These are phyloP conservation scores for Colletotrichum lupini DNA, from an alignment of 2,329 filamentous ascomycete genomes.

Conservation along the genomic window DNA sequence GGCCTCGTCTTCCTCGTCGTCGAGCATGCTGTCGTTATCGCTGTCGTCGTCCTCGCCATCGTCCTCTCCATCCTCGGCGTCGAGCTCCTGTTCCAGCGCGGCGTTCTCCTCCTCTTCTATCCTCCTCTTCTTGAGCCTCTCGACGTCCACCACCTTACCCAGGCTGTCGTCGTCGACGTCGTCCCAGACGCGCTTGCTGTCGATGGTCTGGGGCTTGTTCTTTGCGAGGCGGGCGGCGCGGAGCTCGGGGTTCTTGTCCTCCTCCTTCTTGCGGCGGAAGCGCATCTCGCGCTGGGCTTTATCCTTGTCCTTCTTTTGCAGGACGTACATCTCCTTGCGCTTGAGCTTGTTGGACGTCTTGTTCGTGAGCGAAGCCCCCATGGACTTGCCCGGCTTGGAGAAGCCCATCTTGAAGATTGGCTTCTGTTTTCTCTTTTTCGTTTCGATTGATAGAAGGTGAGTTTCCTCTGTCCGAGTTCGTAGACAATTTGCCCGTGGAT, in stretches of 20 bases:
- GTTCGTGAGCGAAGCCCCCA: conserved; percentile 49
- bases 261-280: conserved; percentile 83
- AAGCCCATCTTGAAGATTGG: conserved; percentile 30
- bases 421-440: not conserved
- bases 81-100: conserved; percentile 44
- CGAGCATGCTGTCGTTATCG: conserved; percentile 79
- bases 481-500: not conserved
- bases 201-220: conserved; percentile 85
- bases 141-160: conserved; percentile 66
- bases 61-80: conserved; percentile 49
- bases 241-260: conserved; percentile 83
- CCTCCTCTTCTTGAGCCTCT: conserved; percentile 67
- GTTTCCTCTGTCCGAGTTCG: not conserved
- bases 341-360: conserved; percentile 80
- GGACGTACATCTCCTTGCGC: conserved; percentile 81
- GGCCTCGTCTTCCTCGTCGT: conserved; percentile 68
- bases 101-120: conserved; percentile 64
- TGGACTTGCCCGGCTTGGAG: conserved; percentile 37
- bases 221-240: conserved; percentile 77
- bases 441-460: not conserved
- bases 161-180: conserved; percentile 72
- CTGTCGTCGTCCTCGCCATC: conserved; percentile 65
- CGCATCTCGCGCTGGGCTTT: conserved; percentile 80
- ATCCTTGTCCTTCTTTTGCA: conserved; percentile 81
- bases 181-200: conserved; percentile 92